Conservation (phyloP, 768 basidiomycete genomes). For the Boletus reticuloceps region DNA sequence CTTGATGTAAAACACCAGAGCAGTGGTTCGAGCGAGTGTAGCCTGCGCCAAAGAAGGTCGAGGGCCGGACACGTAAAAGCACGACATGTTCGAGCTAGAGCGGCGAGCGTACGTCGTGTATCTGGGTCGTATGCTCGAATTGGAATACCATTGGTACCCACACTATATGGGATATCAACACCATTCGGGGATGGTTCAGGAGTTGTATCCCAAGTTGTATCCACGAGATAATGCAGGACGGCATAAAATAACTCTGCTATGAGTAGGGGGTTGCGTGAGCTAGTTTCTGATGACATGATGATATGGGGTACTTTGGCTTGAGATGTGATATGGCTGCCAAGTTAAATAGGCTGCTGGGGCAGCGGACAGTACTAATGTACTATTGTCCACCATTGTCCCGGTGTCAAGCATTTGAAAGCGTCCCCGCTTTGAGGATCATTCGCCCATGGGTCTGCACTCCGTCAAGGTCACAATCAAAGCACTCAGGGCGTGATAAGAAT, state of each 20-base stretch:
- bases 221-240: not conserved
- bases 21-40: not conserved
- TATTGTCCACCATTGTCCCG: too few species aligned
- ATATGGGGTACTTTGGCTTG: too few species aligned
- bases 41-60: not conserved
- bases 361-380: too few species aligned
- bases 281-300: not conserved
- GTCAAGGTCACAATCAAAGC: too few species aligned
- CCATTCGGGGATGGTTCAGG: too few species aligned
- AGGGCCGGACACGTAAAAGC: not conserved
- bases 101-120: not conserved
- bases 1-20: not conserved
- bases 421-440: too few species aligned
- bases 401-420: not conserved
- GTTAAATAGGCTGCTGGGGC: not conserved
- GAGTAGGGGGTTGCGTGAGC: not conserved
- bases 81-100: constrained; percentile 4
- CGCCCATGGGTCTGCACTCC: too few species aligned
- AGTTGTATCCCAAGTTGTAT: too few species aligned
- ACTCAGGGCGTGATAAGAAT: too few species aligned
- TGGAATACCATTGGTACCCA: not conserved
- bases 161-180: too few species aligned
- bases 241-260: not conserved
- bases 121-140: not conserved
- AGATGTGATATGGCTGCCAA: too few species aligned